phyloP scores from a whole-genome alignment of 495 filamentous ascomycete species.

The Massariosphaeria phaeospora region DNA sequence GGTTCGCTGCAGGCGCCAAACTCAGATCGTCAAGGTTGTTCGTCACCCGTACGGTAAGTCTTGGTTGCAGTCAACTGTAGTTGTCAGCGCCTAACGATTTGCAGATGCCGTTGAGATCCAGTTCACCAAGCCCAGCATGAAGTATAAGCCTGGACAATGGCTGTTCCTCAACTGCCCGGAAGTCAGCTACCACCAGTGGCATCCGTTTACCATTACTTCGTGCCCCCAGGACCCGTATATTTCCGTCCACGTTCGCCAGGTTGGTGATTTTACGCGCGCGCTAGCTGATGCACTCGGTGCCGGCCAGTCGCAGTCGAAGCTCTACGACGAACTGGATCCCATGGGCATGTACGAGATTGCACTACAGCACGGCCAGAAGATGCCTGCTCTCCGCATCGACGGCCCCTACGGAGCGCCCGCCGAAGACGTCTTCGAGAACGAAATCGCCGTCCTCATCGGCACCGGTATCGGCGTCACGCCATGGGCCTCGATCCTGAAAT shows the following conservation, averaged over 20 bases:
- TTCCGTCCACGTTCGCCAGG: constrained; percentile 90
- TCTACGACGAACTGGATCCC: constrained; percentile 85
- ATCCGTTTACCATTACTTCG: constrained; percentile 98
- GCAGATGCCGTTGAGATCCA: constrained; percentile 96
- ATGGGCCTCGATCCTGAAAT: constrained; percentile 96
- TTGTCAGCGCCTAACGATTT: constrained; percentile 35
- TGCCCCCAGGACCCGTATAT: constrained; percentile 94
- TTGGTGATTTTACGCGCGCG: constrained; percentile 87
- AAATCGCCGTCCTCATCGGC: constrained; percentile 93
- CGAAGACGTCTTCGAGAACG: constrained; percentile 96
- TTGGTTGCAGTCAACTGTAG: background rate
- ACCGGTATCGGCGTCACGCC: constrained; percentile 98
- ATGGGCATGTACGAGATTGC: constrained; percentile 98
- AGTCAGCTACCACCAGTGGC: constrained; percentile 87
- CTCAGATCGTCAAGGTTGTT: constrained; percentile 88
- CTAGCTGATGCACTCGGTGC: constrained; percentile 92
- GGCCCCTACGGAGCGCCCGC: constrained; percentile 96
- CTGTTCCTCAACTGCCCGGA: constrained; percentile 90
- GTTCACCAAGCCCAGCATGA: constrained; percentile 92
- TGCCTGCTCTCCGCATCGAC: constrained; percentile 85
- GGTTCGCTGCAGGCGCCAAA: constrained; percentile 71
- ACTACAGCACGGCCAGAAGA: constrained; percentile 83
- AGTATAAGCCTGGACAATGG: constrained; percentile 98
- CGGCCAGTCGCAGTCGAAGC: constrained; percentile 72
- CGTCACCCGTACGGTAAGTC: constrained; percentile 90